Conservation (phyloP, 2,329 filamentous ascomycete species). For the Aureobasidium subglaciale region DNA sequence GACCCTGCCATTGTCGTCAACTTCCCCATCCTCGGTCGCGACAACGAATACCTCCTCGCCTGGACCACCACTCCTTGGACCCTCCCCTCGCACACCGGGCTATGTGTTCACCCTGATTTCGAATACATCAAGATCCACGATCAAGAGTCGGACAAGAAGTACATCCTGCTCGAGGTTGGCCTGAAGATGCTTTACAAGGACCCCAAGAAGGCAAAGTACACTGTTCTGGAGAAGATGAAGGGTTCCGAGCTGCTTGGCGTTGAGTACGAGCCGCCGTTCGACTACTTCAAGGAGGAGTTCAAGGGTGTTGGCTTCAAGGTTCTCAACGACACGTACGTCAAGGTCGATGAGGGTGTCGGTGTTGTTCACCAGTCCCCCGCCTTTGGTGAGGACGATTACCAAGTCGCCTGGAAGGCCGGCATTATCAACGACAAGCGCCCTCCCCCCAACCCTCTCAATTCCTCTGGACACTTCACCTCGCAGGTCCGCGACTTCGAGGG, state of each 20-base stretch:
- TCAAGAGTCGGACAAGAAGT: conserved; percentile 73
- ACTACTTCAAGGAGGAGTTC: conserved; percentile 85
- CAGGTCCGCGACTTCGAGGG: conserved; percentile 76
- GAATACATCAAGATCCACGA: conserved; percentile 85
- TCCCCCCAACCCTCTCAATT: conserved; percentile 88
- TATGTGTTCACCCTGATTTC: conserved; percentile 73
- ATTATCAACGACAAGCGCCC: conserved; percentile 68
- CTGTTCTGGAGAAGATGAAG: conserved; percentile 69
- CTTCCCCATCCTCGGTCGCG: conserved; percentile 70
- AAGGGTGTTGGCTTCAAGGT: conserved; percentile 78
- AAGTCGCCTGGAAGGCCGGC: conserved; percentile 66
- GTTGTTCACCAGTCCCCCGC: conserved; percentile 91
- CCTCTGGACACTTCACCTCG: conserved; percentile 69
- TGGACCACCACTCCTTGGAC: conserved; percentile 93
- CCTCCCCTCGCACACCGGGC: conserved; percentile 68
- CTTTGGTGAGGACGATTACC: conserved; percentile 95
- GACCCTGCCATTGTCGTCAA: conserved; percentile 85
- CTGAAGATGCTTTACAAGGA: conserved; percentile 85
- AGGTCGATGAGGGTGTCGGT: conserved; percentile 81
- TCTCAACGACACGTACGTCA: conserved; percentile 78
- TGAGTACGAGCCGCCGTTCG: conserved; percentile 83
- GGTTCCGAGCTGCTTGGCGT: conserved; percentile 81
- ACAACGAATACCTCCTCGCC: conserved; percentile 67
- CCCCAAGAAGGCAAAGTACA: conserved; percentile 88
- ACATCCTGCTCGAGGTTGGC: conserved; percentile 75